These are phyloP conservation scores for Zymoseptoria tritici DNA, from an alignment of 2,329 filamentous ascomycete genomes.

Conservation along the genomic window DNA sequence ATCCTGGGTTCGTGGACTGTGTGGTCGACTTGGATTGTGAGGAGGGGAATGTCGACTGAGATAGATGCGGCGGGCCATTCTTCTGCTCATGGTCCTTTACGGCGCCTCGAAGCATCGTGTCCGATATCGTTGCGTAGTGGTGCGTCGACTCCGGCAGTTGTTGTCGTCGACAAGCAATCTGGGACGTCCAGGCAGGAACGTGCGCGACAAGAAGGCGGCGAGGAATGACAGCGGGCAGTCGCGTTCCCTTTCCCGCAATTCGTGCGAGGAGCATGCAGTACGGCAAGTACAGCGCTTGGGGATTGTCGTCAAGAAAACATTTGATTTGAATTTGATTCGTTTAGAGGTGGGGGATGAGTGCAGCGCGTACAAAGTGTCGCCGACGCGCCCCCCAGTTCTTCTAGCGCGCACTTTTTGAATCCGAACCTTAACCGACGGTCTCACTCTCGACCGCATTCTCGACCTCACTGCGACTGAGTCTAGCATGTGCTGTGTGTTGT, in stretches of 20 bases:
- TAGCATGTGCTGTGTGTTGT: no score
- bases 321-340: neutral
- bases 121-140: constrained; percentile 1
- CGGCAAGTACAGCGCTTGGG: constrained; percentile 10
- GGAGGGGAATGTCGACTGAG: constrained; percentile 51
- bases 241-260: constrained; percentile 20
- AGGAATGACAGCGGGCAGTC: constrained; percentile 18
- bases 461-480: neutral
- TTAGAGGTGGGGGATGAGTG: neutral
- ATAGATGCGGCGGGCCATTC: constrained; percentile 24
- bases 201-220: constrained; percentile 9
- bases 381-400: neutral
- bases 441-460: neutral
- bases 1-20: constrained; percentile 15
- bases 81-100: constrained; percentile 34
- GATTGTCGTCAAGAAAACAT: neutral
- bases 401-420: neutral
- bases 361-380: neutral
- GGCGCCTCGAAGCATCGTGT: constrained; percentile 36
- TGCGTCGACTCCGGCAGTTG: constrained; percentile 7
- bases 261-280: constrained; percentile 27
- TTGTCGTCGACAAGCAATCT: constrained; percentile 6
- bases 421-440: neutral
- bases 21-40: constrained; percentile 49
- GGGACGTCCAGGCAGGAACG: constrained; percentile 10